Evolutionary conservation across 306 rosid genomes (phyloP), one percentile per base, ranked within the genome.

Genomic region (Malus sylvestris): DNA sequence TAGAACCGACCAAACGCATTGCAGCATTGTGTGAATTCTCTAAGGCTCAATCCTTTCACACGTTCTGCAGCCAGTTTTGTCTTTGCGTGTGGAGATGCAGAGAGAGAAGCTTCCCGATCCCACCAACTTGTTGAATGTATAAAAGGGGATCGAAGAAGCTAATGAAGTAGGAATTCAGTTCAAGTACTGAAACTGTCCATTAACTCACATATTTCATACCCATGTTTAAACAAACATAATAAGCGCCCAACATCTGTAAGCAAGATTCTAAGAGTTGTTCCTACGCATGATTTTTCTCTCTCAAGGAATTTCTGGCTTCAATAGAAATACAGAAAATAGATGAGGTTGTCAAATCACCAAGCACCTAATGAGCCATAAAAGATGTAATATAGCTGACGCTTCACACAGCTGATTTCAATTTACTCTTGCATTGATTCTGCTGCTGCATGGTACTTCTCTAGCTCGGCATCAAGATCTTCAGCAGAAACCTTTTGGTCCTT

Each of bases 401-500:
- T 71, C 76, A 81, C 73, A 79, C 25, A 61, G 67, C 75, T 68
- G 74, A 65, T 83, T 87, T 86, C 77, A 89, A 77, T 86, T 87
- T 66, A 74, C 78, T 78, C 74, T 78, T 92, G 88, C 98, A 92
- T 91, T 66, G 55, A 49, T 49, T 49, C 55, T 5, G 96, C 87
- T 83, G 89, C 93, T 53, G 94, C 80, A 82, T 92, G 98, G 82
- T 96, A 96, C 86, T 93, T 96, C 87, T 92, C 96, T 89, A 96
- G 81, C 51, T 96, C 99, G 70, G 97, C 96, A 87, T 96, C 98
- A 79, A 96, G 93, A 74, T 91, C 99, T 65, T 91, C 98, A 16
- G 97, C 97, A 46, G 97, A 96, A 64, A 93, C 68, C 79, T 91
- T 49, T 49, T 49, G 55, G 20, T 49, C 55, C 55, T 49, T 96